Evolutionary conservation across 306 rosid species (phyloP).

Genomic region (Dryas drummondii): DNA sequence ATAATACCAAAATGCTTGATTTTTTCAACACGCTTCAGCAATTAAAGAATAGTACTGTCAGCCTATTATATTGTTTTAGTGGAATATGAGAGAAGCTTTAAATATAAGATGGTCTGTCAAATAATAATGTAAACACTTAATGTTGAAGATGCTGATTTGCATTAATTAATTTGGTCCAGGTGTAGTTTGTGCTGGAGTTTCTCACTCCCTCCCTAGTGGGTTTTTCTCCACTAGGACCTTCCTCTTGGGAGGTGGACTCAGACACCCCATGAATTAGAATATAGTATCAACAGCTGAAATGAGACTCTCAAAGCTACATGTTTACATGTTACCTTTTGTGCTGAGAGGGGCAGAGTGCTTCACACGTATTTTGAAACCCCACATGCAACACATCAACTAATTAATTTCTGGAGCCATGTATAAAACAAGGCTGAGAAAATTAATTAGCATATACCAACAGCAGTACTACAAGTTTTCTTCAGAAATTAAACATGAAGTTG

Average conservation of each 20-base stretch:
- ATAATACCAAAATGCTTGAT: not conserved
- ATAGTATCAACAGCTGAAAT: not conserved
- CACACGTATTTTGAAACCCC: slow-evolving; percentile 42
- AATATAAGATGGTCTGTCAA: not conserved
- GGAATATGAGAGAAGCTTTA: not conserved
- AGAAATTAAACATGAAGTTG: slow-evolving; percentile 41
- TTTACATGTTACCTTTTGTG: slow-evolving; percentile 35
- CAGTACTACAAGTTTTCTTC: not conserved
- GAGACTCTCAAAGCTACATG: slow-evolving; percentile 32
- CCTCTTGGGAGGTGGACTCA: not conserved
- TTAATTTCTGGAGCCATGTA: not conserved
- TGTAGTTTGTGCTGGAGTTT: not conserved
- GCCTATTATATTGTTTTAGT: too few species aligned
- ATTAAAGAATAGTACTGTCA: not conserved
- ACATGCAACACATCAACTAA: not conserved
- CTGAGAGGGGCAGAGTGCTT: slow-evolving; percentile 30
- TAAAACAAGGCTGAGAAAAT: not conserved
- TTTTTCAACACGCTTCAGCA: slow-evolving; percentile 1
- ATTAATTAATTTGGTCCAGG: not conserved
- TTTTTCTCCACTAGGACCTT: slow-evolving; percentile 30
- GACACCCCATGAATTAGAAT: not conserved
- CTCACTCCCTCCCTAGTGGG: not conserved
- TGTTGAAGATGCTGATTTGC: not conserved
- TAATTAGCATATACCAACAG: not conserved
- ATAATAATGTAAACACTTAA: not conserved